These are phyloP conservation scores for Sclerotinia borealis DNA, from an alignment of 2,329 filamentous ascomycete genomes.

Conservation along the genomic window DNA sequence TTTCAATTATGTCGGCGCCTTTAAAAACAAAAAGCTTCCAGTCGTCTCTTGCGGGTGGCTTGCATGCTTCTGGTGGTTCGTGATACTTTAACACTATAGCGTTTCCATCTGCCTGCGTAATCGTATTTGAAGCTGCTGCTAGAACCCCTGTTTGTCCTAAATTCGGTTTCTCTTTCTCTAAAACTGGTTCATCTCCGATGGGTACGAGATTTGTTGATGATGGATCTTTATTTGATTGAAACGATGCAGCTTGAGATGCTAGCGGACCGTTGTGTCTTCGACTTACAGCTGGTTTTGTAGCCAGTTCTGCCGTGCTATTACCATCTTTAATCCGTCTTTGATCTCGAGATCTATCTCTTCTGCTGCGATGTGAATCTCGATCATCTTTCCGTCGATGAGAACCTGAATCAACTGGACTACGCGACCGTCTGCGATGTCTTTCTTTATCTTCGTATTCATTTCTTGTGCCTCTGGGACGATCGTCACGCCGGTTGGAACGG, in stretches of 20 bases:
- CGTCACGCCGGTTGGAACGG: constrained; percentile 8
- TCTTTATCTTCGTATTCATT: constrained; percentile 21
- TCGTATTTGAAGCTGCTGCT: constrained; percentile 78
- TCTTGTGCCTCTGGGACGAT: constrained; percentile 9
- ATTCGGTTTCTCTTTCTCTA: constrained; percentile 82
- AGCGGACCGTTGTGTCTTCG: constrained; percentile 42
- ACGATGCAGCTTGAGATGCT: constrained; percentile 54
- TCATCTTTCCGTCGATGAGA: constrained; percentile 22
- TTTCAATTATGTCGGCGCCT: constrained; percentile 71
- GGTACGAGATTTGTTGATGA: constrained; percentile 22
- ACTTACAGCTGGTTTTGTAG: constrained; percentile 12
- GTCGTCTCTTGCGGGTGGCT: constrained; percentile 67
- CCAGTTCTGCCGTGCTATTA: not conserved
- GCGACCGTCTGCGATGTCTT: constrained; percentile 27
- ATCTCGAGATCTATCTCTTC: constrained; percentile 24
- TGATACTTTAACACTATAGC: constrained; percentile 88
- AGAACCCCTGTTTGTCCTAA: constrained; percentile 74
- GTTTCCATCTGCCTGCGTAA: constrained; percentile 65
- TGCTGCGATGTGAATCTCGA: constrained; percentile 23
- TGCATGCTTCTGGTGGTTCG: constrained; percentile 87
- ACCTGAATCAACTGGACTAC: constrained; percentile 23
- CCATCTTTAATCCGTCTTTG: constrained; percentile 20
- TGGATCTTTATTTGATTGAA: constrained; percentile 46
- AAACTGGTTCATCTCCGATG: constrained; percentile 38
- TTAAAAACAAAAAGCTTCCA: constrained; percentile 97